Base-by-base conservation (phyloP, 768 basidiomycete genomes). In the Rhizopogon vesiculosus region DNA sequence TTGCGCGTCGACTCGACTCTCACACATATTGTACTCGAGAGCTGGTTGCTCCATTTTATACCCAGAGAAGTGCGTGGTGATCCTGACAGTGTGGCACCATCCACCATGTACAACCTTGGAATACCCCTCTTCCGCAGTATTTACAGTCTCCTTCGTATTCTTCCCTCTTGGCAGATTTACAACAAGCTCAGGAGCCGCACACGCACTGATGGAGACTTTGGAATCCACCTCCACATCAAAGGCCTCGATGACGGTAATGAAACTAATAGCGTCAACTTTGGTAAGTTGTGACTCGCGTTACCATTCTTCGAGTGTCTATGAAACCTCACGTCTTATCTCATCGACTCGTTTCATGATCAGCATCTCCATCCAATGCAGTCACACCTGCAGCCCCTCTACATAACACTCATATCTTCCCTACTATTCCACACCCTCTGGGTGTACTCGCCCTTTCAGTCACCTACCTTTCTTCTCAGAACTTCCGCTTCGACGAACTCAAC, bases 61-160 rank as follows among this genome's bases (percentile, higher is more conserved):
- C 71, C 55, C 45, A 59, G 25, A 44, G 53, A 54, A 42, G 19
- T 54, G 6, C 58, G 66, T 45, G 62, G 66, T 44, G 66, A 66
- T 54, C 59, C 56, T 43, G 61, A 69, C 48, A 85, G 87, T 56
- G 76, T 87, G 40, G 81, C 84, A 13, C 82, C 86, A 38, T 79
- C 90, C 0, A 87, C 86, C 12, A 85, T 91, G 52, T 93, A 93
- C 79, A 93, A 93, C 69, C 85, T 91, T 62, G 84, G 86, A 38
- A 92, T 93, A 63, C 80, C 87, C 31, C 78, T 91, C 18, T 93
- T 92, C 74, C 80, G 91, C 49, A 89, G 87, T 64, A 65, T 89
- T 5, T 93, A 75, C 75, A 85, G 83, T 51, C 69, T 92, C 42
- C 76, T 92, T 45, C 79, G 89, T 53, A 77, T 90, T 22, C 77